Conservation (phyloP, 345 rosid genomes). For the Arabidopsis arenosa region DNA sequence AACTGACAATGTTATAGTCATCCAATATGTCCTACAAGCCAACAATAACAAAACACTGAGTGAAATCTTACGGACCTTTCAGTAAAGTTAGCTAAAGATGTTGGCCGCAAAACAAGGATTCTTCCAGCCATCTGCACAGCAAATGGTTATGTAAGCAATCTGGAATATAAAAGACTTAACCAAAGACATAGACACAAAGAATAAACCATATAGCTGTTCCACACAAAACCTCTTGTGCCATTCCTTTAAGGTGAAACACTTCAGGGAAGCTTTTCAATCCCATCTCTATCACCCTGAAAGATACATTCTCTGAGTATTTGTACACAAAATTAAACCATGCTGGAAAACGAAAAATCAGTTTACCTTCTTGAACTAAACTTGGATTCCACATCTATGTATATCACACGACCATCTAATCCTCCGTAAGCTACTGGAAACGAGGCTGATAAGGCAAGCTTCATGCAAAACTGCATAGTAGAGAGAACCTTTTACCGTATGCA, state of each 20-base stretch:
- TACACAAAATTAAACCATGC: background rate
- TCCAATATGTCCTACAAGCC: too few relatives aligned
- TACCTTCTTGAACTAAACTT: conserved; percentile 89
- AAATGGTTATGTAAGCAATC: conserved; percentile 16
- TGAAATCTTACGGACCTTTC: conserved; percentile 52
- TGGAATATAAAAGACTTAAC: background rate
- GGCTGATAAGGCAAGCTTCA: conserved; percentile 77
- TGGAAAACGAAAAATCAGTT: background rate
- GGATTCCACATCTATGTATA: conserved; percentile 80
- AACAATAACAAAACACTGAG: too few relatives aligned
- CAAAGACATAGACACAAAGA: background rate
- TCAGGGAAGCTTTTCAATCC: conserved; percentile 79
- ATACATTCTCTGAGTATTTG: conserved; percentile 17
- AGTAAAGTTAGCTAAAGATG: conserved; percentile 75
- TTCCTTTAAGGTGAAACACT: conserved; percentile 68
- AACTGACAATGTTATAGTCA: background rate
- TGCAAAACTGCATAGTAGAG: conserved; percentile 63
- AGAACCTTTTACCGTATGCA: background rate
- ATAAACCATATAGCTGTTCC: conserved; percentile 9
- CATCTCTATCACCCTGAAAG: conserved; percentile 78
- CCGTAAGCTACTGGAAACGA: conserved; percentile 70
- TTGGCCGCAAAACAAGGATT: conserved; percentile 74
- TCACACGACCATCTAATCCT: conserved; percentile 78
- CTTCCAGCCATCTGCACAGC: conserved; percentile 82
- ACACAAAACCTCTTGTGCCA: conserved; percentile 73